Base-by-base conservation (phyloP, 2,329 filamentous ascomycete species). In the Didymella pomorum region DNA sequence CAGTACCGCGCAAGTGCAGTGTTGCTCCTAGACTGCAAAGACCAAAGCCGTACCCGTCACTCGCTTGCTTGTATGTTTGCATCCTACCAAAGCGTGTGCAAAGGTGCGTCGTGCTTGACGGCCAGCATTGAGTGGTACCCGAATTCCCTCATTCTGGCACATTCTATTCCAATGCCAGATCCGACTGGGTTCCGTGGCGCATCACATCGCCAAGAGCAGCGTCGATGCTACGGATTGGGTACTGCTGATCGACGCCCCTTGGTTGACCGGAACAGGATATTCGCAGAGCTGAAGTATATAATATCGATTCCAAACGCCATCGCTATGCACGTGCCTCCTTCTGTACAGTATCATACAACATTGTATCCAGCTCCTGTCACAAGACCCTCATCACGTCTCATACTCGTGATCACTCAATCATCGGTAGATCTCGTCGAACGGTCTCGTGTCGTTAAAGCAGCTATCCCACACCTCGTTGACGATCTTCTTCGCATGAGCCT, bases 381-480 rank as follows among this genome's bases (percentile, higher is more conserved):
- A 18, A 12, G 10, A 48, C 31, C n/a, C 35, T 3, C 7, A 5
- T 5, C 21, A 25, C 53, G 10, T 23, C 37, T 8, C n/a, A 14
- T 14, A 3, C 2, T 14, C 7, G 37, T 1, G 7, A 11, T 10
- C 26, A 16, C 10, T 5, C 2, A 1, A 23, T 49, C 10, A 94
- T 76, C 92, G 88, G 77, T 97, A 99, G 52, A 99, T 93, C 76
- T 98, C 94, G 76, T 98, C 93, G 78, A 99, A 99, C 2, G 95
- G 95, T 71, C 95, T 84, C 4, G 94, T 98, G 78, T 99, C 95
- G 50, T 86, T 82, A 76, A 96, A 99, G 78, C 95, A 99, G 70
- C 93, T 97, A 67, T 97, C 93, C 92, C 94, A 99, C n/a, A 99
- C 95, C 78, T 96, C 89, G 78, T 98, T 95, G 57, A 99, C 92